phyloP scores from a whole-genome alignment of 139 green algal genomes.

The Picochlorum sp. region DNA sequence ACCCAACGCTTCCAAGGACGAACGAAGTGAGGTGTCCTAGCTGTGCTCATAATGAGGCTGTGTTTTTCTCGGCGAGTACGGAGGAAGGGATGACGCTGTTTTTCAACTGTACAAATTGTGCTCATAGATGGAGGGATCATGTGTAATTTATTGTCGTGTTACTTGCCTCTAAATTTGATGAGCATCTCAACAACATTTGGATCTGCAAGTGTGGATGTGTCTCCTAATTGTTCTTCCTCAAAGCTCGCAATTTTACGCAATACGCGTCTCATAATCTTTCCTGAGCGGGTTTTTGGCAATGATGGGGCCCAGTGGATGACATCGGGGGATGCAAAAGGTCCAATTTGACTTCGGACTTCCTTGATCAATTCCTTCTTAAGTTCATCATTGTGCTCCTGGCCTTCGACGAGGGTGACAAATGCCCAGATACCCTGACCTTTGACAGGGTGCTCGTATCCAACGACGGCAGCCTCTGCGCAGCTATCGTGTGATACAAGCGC shows the following conservation, averaged over 20 bases:
- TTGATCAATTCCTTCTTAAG: slow-evolving; percentile 62
- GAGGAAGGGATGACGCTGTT: slow-evolving; percentile 83
- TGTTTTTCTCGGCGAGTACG: slow-evolving; percentile 72
- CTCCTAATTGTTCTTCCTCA: slow-evolving; percentile 58
- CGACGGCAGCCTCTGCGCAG: slow-evolving; percentile 89
- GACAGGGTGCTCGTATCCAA: slow-evolving; percentile 77
- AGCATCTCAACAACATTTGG: slow-evolving; percentile 73
- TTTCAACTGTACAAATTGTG: slow-evolving; percentile 61
- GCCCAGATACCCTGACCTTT: slow-evolving; percentile 96
- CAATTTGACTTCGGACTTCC: slow-evolving; percentile 44
- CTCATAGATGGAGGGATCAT: slow-evolving; percentile 70
- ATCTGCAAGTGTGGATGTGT: slow-evolving; percentile 75
- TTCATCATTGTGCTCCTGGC: slow-evolving; percentile 31
- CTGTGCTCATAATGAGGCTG: slow-evolving; percentile 77
- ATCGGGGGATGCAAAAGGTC: slow-evolving; percentile 84
- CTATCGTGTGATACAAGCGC: slow-evolving; percentile 65
- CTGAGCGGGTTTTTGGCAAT: slow-evolving; percentile 86
- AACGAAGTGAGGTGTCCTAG: slow-evolving; percentile 67
- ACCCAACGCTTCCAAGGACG: slow-evolving; percentile 81
- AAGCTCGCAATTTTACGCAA: slow-evolving; percentile 73
- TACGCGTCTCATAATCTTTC: slow-evolving; percentile 84
- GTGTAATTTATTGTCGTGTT: slow-evolving; percentile 31
- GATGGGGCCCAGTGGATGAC: slow-evolving; percentile 88
- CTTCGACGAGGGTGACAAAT: slow-evolving; percentile 81
- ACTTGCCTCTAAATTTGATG: slow-evolving; percentile 53